A percentile compares a stretch with the other conserved stretches of the same genome.
phyloP scores from a whole-genome alignment of 371 early-diverging fungal species.

The Saksenaea oblongispora region DNA sequence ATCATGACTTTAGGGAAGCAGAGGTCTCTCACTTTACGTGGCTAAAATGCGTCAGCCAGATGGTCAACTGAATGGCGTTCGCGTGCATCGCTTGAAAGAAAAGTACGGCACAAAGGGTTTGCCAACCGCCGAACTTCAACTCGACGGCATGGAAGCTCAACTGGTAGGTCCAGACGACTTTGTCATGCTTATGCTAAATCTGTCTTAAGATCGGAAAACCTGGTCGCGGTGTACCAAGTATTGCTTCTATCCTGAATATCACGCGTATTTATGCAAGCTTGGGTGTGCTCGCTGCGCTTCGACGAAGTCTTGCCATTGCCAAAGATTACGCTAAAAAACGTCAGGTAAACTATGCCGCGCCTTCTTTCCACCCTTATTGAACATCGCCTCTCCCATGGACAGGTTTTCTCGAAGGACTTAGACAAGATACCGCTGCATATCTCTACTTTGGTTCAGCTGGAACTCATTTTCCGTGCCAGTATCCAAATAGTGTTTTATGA shows the following conservation, averaged over 20 bases:
- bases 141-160: conserved; percentile 57
- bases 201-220: conserved; percentile 38
- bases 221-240: conserved; percentile 61
- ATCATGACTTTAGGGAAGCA: conserved; percentile 50
- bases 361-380: not conserved
- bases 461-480: conserved; percentile 51
- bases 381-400: not conserved
- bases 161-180: conserved; percentile 30
- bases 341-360: conserved; percentile 21
- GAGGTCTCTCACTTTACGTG: conserved; percentile 63
- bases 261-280: conserved; percentile 66
- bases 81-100: conserved; percentile 65
- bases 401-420: conserved; percentile 40
- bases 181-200: not conserved
- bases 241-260: conserved; percentile 66
- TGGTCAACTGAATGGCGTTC: conserved; percentile 61
- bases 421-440: conserved; percentile 61
- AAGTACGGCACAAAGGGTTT: conserved; percentile 70
- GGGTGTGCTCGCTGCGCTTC: conserved; percentile 47
- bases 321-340: conserved; percentile 64
- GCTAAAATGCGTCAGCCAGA: conserved; percentile 56
- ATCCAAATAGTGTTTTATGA: conserved; percentile 60
- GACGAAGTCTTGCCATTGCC: conserved; percentile 52
- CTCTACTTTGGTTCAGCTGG: conserved; percentile 57
- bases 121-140: conserved; percentile 73